Conservation (phyloP, 225 moss, liverwort and hornwort species). For the Physcomitrellopsis africana region DNA sequence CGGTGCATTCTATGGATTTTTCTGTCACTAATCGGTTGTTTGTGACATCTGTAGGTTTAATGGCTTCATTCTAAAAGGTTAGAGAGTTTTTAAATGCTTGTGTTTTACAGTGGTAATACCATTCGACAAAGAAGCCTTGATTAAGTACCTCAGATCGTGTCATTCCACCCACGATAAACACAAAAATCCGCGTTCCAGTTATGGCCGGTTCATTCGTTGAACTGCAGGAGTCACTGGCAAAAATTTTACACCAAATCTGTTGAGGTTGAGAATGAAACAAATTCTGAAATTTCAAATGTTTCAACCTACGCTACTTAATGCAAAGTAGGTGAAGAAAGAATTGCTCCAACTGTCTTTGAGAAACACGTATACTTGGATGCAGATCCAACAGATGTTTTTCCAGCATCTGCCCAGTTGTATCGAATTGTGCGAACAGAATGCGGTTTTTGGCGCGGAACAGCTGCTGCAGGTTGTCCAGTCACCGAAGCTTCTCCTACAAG, state of each 20-base stretch:
- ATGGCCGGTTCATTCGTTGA: conserved; percentile 35
- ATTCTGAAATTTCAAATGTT: neutral
- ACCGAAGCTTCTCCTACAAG: conserved; percentile 29
- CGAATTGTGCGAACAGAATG: conserved; percentile 82
- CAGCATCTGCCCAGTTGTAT: conserved; percentile 73
- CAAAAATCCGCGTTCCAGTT: conserved; percentile 72
- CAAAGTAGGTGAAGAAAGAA: neutral
- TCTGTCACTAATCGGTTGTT: conserved; percentile 1
- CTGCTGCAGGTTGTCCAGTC: conserved; percentile 26
- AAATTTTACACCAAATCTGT: neutral
- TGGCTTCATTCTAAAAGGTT: neutral
- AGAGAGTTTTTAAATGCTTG: neutral
- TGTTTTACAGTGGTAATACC: neutral
- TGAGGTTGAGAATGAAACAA: conserved; percentile 7
- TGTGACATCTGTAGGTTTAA: neutral
- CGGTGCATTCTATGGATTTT: neutral
- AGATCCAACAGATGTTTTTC: conserved; percentile 40
- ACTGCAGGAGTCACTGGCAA: conserved; percentile 38
- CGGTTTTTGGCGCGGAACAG: conserved; percentile 36
- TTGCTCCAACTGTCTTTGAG: neutral
- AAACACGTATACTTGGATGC: conserved; percentile 32
- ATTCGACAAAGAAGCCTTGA: neutral
- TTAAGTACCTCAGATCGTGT: conserved; percentile 85
- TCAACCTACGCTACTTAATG: neutral
- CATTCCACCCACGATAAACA: conserved; percentile 91